These are phyloP conservation scores for Pyrenula massariospora DNA, from an alignment of 495 filamentous ascomycete genomes.

Conservation along the genomic window DNA sequence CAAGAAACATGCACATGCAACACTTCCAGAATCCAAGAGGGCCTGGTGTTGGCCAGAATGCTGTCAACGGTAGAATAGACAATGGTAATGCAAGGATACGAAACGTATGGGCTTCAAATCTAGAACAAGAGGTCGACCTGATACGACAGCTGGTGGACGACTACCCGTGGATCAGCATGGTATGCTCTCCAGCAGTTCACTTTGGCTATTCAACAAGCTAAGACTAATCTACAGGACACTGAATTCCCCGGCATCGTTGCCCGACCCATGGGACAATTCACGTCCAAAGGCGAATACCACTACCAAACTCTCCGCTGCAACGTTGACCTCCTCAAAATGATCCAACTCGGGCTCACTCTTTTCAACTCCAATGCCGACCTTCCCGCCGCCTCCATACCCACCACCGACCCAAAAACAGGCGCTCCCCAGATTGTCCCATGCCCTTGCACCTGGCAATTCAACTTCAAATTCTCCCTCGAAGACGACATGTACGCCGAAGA, in stretches of 20 bases:
- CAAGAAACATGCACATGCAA: conserved; percentile 36
- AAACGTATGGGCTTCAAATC: conserved; percentile 88
- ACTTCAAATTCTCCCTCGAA: conserved; percentile 90
- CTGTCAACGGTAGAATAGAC: conserved; percentile 19
- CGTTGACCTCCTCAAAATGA: conserved; percentile 91
- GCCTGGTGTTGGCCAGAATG: conserved; percentile 20
- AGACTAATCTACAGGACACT: conserved; percentile 60
- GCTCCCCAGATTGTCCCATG: conserved; percentile 39
- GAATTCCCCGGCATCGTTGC: conserved; percentile 96
- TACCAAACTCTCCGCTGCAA: conserved; percentile 97
- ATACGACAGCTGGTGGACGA: conserved; percentile 72
- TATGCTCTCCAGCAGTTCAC: conserved; percentile 27
- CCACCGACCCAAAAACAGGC: conserved; percentile 35
- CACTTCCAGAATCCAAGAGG: conserved; percentile 34
- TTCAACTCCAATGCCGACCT: conserved; percentile 81
- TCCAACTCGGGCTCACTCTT: conserved; percentile 88
- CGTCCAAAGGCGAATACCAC: conserved; percentile 91
- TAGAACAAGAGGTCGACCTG: conserved; percentile 77
- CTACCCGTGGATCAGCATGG: conserved; percentile 95
- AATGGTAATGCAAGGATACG: conserved; percentile 65
- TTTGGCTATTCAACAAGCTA: background rate
- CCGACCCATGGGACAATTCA: conserved; percentile 85
- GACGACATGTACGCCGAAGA: conserved; percentile 94
- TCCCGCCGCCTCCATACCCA: conserved; percentile 45
- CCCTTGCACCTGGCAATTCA: conserved; percentile 96